Conservation (phyloP, 2,329 filamentous ascomycete species). For the Nothomitra cinnamomea region DNA sequence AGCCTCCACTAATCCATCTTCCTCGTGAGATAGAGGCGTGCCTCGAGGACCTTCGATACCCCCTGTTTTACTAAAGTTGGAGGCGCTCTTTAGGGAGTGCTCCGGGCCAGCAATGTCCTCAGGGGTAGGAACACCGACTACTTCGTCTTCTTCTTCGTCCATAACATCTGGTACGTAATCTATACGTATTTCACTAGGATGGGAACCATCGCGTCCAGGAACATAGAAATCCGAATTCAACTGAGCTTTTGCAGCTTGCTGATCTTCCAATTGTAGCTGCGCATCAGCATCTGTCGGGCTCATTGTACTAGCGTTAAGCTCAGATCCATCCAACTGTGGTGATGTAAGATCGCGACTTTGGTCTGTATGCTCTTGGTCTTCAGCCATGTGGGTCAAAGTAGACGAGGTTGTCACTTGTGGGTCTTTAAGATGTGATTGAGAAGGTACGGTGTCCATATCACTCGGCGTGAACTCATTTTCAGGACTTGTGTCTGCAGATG, state of each 20-base stretch:
- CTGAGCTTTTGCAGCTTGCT: conserved; percentile 23
- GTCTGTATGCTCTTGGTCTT: conserved; percentile 29
- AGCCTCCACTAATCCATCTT: too few relatives aligned
- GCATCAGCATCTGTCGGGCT: conserved; percentile 38
- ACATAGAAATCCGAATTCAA: neutral
- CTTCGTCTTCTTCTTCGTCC: conserved; percentile 15
- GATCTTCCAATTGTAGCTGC: conserved; percentile 38
- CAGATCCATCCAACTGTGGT: conserved; percentile 30
- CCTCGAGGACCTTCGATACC: conserved; percentile 1
- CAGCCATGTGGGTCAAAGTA: conserved; percentile 19
- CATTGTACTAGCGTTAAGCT: conserved; percentile 20
- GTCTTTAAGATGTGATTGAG: neutral
- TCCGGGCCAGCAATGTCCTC: conserved; percentile 6
- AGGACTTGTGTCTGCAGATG: conserved; percentile 57
- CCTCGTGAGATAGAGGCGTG: too few relatives aligned
- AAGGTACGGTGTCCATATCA: neutral
- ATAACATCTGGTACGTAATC: conserved; percentile 10
- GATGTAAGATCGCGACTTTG: conserved; percentile 34
- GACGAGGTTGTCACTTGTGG: conserved; percentile 14
- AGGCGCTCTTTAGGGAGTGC: neutral
- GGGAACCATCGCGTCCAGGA: neutral
- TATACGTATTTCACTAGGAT: neutral
- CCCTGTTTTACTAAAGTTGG: conserved; percentile 2
- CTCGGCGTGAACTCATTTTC: conserved; percentile 33
- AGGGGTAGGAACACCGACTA: conserved; percentile 12